A percentile compares a stretch with the other conserved stretches of the same genome.
Conservation (phyloP, 345 rosid genomes). For the Moringa oleifera region DNA sequence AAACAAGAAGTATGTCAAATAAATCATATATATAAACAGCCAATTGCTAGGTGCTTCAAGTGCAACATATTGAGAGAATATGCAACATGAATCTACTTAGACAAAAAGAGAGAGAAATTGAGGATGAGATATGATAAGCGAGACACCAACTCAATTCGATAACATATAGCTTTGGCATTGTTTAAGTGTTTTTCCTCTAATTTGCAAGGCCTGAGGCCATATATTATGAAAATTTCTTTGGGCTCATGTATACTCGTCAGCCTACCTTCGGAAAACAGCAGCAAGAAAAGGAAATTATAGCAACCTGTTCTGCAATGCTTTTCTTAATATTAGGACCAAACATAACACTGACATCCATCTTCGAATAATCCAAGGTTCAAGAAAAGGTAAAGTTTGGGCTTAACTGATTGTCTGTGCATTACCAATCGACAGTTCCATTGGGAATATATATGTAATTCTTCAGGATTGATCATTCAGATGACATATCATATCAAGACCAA, state of each 20-base stretch:
- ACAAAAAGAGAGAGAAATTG: background rate
- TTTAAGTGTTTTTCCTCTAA: background rate
- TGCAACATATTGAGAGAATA: too few relatives aligned
- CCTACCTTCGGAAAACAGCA: background rate
- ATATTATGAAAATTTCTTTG: background rate
- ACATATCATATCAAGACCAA: background rate
- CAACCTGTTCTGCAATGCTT: background rate
- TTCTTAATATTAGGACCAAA: background rate
- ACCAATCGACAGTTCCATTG: background rate
- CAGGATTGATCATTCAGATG: background rate
- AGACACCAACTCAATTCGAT: background rate
- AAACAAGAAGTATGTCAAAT: background rate
- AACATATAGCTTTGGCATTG: background rate
- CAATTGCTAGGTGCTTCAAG: background rate
- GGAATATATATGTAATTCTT: background rate
- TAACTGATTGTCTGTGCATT: background rate
- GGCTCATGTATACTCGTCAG: background rate
- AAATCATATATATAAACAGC: background rate
- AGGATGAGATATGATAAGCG: background rate
- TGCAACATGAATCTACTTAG: too few relatives aligned
- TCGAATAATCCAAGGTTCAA: conserved; percentile 2
- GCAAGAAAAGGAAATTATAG: too few relatives aligned
- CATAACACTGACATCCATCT: background rate
- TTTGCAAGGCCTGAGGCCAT: background rate
- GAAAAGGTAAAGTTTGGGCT: background rate